Percentiles rank a stretch among this genome's conserved stretches.
Conservation (phyloP, 202 grass and related monocot species). For the Bolboschoenoplectus hybrid region DNA sequence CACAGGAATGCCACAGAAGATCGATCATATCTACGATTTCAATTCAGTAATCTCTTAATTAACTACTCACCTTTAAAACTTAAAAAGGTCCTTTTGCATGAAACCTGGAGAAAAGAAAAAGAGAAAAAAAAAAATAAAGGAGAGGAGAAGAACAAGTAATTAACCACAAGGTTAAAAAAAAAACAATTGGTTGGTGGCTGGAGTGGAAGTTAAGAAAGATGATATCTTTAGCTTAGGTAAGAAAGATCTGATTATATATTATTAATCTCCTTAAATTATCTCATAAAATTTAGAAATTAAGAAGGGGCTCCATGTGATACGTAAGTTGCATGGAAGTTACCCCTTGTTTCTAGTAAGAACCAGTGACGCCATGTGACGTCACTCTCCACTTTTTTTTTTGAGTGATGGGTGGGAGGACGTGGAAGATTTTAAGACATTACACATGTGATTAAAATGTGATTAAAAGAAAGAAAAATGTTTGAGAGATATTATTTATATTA, state of each 20-base stretch:
- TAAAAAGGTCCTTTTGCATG: not conserved
- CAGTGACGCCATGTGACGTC: not conserved
- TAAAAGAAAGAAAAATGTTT: too few species aligned
- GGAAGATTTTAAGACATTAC: not conserved
- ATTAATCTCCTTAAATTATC: slow-evolving; percentile 26
- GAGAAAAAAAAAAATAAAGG: not conserved
- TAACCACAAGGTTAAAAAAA: not conserved
- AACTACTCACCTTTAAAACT: not conserved
- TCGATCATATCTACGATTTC: not conserved
- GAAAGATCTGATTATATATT: slow-evolving; percentile 2
- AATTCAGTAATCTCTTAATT: not conserved
- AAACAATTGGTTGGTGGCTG: not conserved
- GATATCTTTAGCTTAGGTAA: slow-evolving; percentile 29
- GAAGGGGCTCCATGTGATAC: slow-evolving; percentile 22
- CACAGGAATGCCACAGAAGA: not conserved
- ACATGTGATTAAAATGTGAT: not conserved
- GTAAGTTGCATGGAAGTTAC: slow-evolving; percentile 33
- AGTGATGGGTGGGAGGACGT: not conserved
- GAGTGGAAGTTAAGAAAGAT: slow-evolving; percentile 23
- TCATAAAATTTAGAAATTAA: slow-evolving; percentile 11
- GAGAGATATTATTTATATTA: too few species aligned
- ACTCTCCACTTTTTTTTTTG: not conserved
- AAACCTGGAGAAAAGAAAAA: not conserved
- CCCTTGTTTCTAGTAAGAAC: slow-evolving; percentile 2
- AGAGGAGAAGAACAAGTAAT: slow-evolving; percentile 4